Evolutionary conservation across 1,284 basidiomycete species (phyloP), one percentile per base, ranked within the genome.

Genomic region (Mixia osmundae): DNA sequence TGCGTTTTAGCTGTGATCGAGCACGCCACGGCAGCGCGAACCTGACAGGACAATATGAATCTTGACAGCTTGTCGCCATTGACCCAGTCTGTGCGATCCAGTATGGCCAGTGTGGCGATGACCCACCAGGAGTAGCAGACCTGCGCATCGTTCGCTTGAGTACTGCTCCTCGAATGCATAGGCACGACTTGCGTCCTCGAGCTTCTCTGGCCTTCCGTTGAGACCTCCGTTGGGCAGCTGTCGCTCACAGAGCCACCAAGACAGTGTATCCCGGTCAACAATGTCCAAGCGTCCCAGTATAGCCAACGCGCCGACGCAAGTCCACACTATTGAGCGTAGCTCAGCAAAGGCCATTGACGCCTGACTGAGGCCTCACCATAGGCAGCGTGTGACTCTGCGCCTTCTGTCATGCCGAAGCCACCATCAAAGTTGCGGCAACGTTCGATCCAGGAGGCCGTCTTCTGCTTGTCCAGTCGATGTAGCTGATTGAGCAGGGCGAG

Each of bases 91-190:
- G 87, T 55, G 50, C 75, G 79, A 30, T 72, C 68, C 25, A 97
- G 57, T 40, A 94, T 87, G 14, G 80, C 71, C 34, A 97, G 57
- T 0, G 78, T 64, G 1, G 87, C 85, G 3, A 97, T 66, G 4
- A 89, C 83, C 85, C 87, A 97, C 63, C 83, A 89, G 49, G 77
- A 83, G 58, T 97, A 97, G 61, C 91, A 97, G 3, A 91, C 80
- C 82, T 87, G 44, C 4, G 20, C 25, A 15, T 25, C 5, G n/a
- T n/a, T n/a, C n/a, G n/a, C 6, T 18, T 37, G 23, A 33, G 27
- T 16, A 5, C 5, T 25, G 12, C 1, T 20, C 8, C 2, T 22
- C 11, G n/a, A 11, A 43, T 32, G 19, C 8, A 36, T 5, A 19
- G 20, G 8, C 12, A 29, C 19, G 7, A 52, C 72, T 50, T 47